phyloP scores from a whole-genome alignment of 176 grass and related monocot species.

The Thinopyrum elongatum region DNA sequence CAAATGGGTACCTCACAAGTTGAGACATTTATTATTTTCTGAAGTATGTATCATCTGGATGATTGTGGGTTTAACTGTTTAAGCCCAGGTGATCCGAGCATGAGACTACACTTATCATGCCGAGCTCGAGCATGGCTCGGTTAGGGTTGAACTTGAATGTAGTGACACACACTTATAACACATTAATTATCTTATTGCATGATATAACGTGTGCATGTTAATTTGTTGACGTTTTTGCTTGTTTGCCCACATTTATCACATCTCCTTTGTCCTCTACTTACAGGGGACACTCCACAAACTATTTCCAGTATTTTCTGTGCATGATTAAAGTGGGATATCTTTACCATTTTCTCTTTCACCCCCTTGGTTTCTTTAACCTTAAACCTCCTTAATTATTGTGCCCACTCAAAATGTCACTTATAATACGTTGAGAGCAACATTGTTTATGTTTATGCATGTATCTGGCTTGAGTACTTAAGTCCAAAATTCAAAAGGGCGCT shows the following conservation, averaged over 20 bases:
- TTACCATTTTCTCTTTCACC: neutral
- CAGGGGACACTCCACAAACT: neutral
- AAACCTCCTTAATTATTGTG: neutral
- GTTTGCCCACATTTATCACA: neutral
- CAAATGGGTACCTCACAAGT: neutral
- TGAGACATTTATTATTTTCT: neutral
- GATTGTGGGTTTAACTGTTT: neutral
- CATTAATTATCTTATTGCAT: neutral
- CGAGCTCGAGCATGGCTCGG: neutral
- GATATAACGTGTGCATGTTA: neutral
- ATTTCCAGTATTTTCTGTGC: neutral
- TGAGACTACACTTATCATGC: neutral
- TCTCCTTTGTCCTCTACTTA: neutral
- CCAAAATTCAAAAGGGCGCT: too few species aligned
- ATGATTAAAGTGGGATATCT: neutral
- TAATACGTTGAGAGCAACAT: neutral
- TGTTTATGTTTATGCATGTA: neutral
- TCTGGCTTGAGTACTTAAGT: neutral
- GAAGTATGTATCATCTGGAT: constrained; percentile 1
- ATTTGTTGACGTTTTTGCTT: neutral
- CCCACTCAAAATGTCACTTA: neutral
- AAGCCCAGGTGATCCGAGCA: neutral
- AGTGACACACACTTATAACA: neutral
- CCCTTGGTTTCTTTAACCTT: neutral
- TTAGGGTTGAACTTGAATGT: neutral